Evolutionary conservation across 176 grass and related monocot species (phyloP).

Genomic region (Tillandsia leiboldiana): DNA sequence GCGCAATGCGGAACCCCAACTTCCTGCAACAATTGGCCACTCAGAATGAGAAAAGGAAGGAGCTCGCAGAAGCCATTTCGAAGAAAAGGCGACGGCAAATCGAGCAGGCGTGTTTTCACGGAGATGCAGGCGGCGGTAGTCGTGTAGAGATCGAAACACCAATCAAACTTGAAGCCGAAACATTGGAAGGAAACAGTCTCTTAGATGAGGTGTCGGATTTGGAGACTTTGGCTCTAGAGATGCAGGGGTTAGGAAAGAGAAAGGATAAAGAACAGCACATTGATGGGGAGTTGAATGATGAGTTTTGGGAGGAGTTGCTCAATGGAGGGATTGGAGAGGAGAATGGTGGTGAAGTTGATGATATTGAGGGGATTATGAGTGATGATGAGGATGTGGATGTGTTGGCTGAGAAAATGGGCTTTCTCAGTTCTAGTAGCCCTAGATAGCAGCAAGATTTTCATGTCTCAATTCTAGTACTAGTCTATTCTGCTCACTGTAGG

Average conservation of each 20-base stretch:
- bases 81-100: slow-evolving; percentile 73
- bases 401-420: slow-evolving; percentile 52
- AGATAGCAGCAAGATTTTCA: not conserved
- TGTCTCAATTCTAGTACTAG: too few relatives aligned
- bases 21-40: slow-evolving; percentile 61
- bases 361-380: slow-evolving; percentile 2
- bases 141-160: slow-evolving; percentile 30
- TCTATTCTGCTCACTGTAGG: too few relatives aligned
- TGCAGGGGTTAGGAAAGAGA: slow-evolving; percentile 3
- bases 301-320: slow-evolving; percentile 78
- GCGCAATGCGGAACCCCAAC: slow-evolving; percentile 54
- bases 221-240: not conserved
- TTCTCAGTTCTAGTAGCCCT: slow-evolving; percentile 34
- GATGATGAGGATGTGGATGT: slow-evolving; percentile 29
- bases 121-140: slow-evolving; percentile 29
- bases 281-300: slow-evolving; percentile 39
- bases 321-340: slow-evolving; percentile 35
- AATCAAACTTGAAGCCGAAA: slow-evolving; percentile 25
- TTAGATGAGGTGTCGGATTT: slow-evolving; percentile 22
- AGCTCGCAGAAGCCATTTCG: slow-evolving; percentile 73
- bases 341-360: slow-evolving; percentile 19
- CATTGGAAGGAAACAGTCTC: slow-evolving; percentile 16
- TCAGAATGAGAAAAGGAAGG: slow-evolving; percentile 55
- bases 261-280: slow-evolving; percentile 12
- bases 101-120: slow-evolving; percentile 36